Evolutionary conservation across 2,329 filamentous ascomycete species (phyloP).

Genomic region (Fusarium aywerte): DNA sequence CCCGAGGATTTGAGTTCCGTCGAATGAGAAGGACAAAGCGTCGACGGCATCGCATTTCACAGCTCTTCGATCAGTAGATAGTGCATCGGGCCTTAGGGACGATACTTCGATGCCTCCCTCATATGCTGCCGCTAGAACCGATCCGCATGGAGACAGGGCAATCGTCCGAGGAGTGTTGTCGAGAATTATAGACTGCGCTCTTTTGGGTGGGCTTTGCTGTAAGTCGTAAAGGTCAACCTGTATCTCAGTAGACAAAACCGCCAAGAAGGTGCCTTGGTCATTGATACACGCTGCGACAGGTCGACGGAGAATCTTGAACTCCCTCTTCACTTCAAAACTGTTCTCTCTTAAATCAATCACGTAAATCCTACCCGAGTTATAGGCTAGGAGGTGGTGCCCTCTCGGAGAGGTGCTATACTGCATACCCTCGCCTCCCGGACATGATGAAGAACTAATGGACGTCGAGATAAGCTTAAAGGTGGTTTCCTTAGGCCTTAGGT

Average conservation of each 20-base stretch:
- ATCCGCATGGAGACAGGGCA: slow-evolving; percentile 81
- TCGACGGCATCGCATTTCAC: slow-evolving; percentile 84
- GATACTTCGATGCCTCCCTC: slow-evolving; percentile 90
- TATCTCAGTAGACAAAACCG: slow-evolving; percentile 83
- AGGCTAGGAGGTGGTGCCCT: slow-evolving; percentile 79
- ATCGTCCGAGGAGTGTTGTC: slow-evolving; percentile 83
- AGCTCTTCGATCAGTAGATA: slow-evolving; percentile 74
- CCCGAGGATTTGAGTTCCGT: slow-evolving; percentile 81
- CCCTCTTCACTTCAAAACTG: slow-evolving; percentile 73
- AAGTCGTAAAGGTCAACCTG: slow-evolving; percentile 89
- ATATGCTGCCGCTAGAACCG: slow-evolving; percentile 85
- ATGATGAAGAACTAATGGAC: slow-evolving; percentile 84
- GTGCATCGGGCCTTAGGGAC: slow-evolving; percentile 72
- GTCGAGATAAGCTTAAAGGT: slow-evolving; percentile 84
- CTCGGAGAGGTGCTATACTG: slow-evolving; percentile 83
- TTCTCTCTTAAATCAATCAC: slow-evolving; percentile 74
- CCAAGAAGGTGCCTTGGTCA: slow-evolving; percentile 79
- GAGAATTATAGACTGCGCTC: slow-evolving; percentile 79
- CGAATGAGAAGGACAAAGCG: slow-evolving; percentile 77
- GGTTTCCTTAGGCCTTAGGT: slow-evolving; percentile 75
- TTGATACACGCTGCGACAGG: slow-evolving; percentile 81
- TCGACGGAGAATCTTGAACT: slow-evolving; percentile 81
- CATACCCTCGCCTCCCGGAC: slow-evolving; percentile 85
- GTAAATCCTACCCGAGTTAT: slow-evolving; percentile 87
- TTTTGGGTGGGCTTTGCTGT: slow-evolving; percentile 69